These are phyloP conservation scores for Actinidia arguta DNA, from an alignment of 179 eudicot species.

Conservation along the genomic window DNA sequence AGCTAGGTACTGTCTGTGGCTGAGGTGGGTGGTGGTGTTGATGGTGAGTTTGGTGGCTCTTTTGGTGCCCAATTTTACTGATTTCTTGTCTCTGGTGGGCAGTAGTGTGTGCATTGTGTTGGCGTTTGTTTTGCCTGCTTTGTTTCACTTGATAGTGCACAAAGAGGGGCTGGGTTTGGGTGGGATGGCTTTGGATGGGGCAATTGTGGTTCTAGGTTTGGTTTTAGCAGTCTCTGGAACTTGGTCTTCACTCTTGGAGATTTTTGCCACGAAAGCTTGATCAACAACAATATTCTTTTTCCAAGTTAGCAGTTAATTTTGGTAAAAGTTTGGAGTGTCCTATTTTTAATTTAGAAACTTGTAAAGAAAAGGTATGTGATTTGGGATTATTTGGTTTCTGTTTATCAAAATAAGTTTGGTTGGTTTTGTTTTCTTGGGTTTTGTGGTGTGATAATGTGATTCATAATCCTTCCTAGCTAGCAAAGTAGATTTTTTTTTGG, in stretches of 20 bases:
- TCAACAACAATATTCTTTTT: constrained; percentile 28
- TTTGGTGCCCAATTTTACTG: constrained; percentile 87
- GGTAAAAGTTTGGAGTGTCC: too few relatives aligned
- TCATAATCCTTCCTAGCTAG: too few relatives aligned
- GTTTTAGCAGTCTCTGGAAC: constrained; percentile 76
- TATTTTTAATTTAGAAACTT: too few relatives aligned
- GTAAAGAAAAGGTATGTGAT: too few relatives aligned
- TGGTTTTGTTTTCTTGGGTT: too few relatives aligned
- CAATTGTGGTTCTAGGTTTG: constrained; percentile 65
- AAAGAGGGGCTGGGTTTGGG: constrained; percentile 62
- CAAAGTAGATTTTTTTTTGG: too few relatives aligned
- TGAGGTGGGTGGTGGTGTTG: constrained; percentile 79
- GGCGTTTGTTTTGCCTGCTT: constrained; percentile 90
- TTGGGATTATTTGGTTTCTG: too few relatives aligned
- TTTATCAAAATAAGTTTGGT: too few relatives aligned
- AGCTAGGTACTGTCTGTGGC: constrained; percentile 73
- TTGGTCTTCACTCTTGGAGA: constrained; percentile 71
- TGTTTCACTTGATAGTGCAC: constrained; percentile 76
- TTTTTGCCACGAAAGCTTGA: constrained; percentile 39
- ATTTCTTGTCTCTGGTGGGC: constrained; percentile 95
- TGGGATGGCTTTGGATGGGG: constrained; percentile 46
- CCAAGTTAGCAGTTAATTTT: too few relatives aligned
- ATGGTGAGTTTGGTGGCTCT: constrained; percentile 71
- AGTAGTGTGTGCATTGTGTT: constrained; percentile 87
- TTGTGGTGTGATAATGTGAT: too few relatives aligned